phyloP scores from a whole-genome alignment of 768 basidiomycete species.

The Pisolithus sp. region DNA sequence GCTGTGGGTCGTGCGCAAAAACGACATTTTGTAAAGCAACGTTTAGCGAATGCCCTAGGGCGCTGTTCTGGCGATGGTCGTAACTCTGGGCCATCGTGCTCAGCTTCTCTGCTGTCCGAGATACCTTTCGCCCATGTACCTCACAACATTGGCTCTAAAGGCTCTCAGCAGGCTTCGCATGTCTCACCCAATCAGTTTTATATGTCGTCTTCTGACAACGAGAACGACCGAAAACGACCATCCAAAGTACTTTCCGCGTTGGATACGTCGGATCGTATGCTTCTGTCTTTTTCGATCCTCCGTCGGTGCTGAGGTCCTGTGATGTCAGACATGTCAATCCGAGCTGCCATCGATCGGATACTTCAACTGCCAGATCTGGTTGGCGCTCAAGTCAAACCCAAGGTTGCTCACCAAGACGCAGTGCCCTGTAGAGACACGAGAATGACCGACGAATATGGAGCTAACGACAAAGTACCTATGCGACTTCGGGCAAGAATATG shows the following conservation, averaged over 20 bases:
- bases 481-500: neutral
- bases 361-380: conserved; percentile 20
- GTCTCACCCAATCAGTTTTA: conserved; percentile 4
- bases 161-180: neutral
- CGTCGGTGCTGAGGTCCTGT: conserved; percentile 2
- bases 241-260: conserved; percentile 22
- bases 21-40: conserved; percentile 54
- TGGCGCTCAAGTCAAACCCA: conserved; percentile 9
- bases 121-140: conserved; percentile 24
- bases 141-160: neutral
- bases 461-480: neutral
- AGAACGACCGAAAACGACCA: conserved; percentile 5
- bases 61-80: conserved; percentile 7
- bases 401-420: neutral
- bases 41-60: conserved; percentile 42
- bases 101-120: conserved; percentile 13
- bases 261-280: conserved; percentile 24
- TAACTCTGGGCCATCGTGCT: neutral
- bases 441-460: neutral
- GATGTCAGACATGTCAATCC: conserved; percentile 19
- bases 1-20: conserved; percentile 48
- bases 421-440: neutral
- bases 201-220: conserved; percentile 2
- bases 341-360: conserved; percentile 26
- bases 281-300: neutral